Conservation (phyloP, 2,329 filamentous ascomycete species). For the Aspergillus fischeri region DNA sequence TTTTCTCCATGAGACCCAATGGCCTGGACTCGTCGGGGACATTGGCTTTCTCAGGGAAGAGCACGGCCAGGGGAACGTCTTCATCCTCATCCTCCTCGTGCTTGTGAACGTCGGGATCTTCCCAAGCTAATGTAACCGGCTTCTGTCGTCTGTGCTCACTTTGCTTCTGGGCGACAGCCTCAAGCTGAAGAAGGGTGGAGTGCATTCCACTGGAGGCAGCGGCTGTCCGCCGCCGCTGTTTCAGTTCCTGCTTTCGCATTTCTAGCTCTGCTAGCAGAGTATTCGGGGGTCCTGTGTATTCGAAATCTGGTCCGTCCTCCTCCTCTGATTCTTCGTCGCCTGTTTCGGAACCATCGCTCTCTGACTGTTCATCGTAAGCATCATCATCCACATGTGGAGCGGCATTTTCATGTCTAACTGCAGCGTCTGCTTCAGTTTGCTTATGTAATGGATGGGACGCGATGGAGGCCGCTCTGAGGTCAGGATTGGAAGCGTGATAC, state of each 20-base stretch:
- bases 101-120: slow-evolving; percentile 48
- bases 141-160: slow-evolving; percentile 65
- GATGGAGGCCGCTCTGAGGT: slow-evolving; percentile 10
- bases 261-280: slow-evolving; percentile 91
- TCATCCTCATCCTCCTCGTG: slow-evolving; percentile 62
- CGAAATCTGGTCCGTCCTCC: slow-evolving; percentile 39
- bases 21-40: slow-evolving; percentile 35
- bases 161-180: slow-evolving; percentile 83
- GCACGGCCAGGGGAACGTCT: slow-evolving; percentile 80
- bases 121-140: slow-evolving; percentile 86
- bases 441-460: slow-evolving; percentile 8
- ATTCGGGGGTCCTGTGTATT: slow-evolving; percentile 70
- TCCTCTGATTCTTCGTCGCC: slow-evolving; percentile 26
- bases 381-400: slow-evolving; percentile 14
- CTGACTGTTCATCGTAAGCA: slow-evolving; percentile 9
- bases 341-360: slow-evolving; percentile 12
- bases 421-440: slow-evolving; percentile 18
- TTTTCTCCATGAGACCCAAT: slow-evolving; percentile 56
- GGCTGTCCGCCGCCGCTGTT: slow-evolving; percentile 68
- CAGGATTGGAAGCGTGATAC: slow-evolving; percentile 14
- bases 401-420: slow-evolving; percentile 17
- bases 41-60: slow-evolving; percentile 55
- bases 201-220: slow-evolving; percentile 75
- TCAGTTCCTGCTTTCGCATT: slow-evolving; percentile 83
- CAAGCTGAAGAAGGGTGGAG: slow-evolving; percentile 82